These are phyloP conservation scores for Xylaria intraflava DNA, from an alignment of 495 filamentous ascomycete species.

Conservation along the genomic window DNA sequence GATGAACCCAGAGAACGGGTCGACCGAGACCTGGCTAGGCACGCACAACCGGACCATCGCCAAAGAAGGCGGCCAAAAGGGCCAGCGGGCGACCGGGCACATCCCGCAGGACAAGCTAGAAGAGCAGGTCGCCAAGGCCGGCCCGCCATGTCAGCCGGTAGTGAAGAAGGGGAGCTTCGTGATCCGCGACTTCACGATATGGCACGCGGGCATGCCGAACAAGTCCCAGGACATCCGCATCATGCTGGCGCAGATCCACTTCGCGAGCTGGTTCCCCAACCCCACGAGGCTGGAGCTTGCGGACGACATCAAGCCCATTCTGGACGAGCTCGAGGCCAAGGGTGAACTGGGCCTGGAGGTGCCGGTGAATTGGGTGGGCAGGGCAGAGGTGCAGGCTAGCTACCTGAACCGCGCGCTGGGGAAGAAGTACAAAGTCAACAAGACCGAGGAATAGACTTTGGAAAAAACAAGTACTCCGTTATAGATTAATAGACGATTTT, in stretches of 20 bases:
- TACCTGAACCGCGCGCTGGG: slow-evolving; percentile 44
- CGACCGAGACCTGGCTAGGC: slow-evolving; percentile 55
- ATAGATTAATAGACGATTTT: too few relatives aligned
- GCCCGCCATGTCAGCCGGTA: slow-evolving; percentile 42
- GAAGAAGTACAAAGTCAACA: slow-evolving; percentile 46
- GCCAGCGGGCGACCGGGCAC: slow-evolving; percentile 43
- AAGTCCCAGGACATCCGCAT: slow-evolving; percentile 40
- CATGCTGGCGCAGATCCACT: slow-evolving; percentile 54
- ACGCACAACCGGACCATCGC: slow-evolving; percentile 37
- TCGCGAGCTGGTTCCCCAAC: slow-evolving; percentile 45
- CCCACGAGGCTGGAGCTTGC: slow-evolving; percentile 47
- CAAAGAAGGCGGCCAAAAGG: slow-evolving; percentile 37
- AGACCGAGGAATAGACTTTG: slow-evolving; percentile 17
- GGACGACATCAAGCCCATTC: slow-evolving; percentile 34
- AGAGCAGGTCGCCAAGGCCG: slow-evolving; percentile 27
- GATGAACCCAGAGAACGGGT: slow-evolving; percentile 50
- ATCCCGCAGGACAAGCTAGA: slow-evolving; percentile 41
- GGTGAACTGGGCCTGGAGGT: slow-evolving; percentile 33
- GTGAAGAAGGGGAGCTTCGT: slow-evolving; percentile 48
- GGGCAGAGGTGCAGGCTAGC: slow-evolving; percentile 24
- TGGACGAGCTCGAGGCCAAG: slow-evolving; percentile 28
- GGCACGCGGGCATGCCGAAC: slow-evolving; percentile 59
- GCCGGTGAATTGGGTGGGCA: slow-evolving; percentile 37
- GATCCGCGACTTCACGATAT: slow-evolving; percentile 52
- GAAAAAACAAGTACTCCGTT: too few relatives aligned